These are phyloP conservation scores for Protea cynaroides DNA, from an alignment of 164 flowering plant genomes.

Conservation along the genomic window DNA sequence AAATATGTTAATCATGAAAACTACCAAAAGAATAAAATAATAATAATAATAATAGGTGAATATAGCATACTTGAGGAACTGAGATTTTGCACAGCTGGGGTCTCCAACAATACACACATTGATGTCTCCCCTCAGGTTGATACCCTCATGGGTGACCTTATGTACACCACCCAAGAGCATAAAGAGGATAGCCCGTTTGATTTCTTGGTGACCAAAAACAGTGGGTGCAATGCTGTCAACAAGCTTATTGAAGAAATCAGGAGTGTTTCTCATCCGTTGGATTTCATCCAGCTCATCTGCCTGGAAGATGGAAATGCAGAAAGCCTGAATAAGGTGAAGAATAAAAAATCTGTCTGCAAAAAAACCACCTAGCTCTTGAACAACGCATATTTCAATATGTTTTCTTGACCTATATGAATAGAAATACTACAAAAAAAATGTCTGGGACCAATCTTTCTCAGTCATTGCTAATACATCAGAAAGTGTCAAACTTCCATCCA, in stretches of 20 bases:
- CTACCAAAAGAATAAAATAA: background rate
- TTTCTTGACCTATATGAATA: background rate
- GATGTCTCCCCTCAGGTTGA: slow-evolving; percentile 92
- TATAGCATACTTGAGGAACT: slow-evolving; percentile 76
- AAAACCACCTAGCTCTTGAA: background rate
- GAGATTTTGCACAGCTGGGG: slow-evolving; percentile 99
- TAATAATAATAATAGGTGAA: background rate
- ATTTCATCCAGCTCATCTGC: slow-evolving; percentile 75
- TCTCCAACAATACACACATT: slow-evolving; percentile 99
- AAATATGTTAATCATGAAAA: background rate
- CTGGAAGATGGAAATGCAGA: slow-evolving; percentile 31
- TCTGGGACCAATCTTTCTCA: no score
- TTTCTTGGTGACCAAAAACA: slow-evolving; percentile 93
- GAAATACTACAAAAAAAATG: no score
- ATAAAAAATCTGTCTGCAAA: background rate
- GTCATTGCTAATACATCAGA: no score
- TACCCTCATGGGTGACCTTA: slow-evolving; percentile 94
- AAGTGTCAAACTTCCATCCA: no score
- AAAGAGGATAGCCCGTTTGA: slow-evolving; percentile 88
- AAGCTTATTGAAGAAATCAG: slow-evolving; percentile 90
- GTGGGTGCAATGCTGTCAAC: slow-evolving; percentile 92
- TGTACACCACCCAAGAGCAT: slow-evolving; percentile 97
- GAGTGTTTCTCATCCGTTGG: slow-evolving; percentile 71
- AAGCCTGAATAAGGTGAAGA: background rate
- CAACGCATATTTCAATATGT: background rate